phyloP scores from a whole-genome alignment of 2,329 filamentous ascomycete species.

The Fusarium haematococcum region DNA sequence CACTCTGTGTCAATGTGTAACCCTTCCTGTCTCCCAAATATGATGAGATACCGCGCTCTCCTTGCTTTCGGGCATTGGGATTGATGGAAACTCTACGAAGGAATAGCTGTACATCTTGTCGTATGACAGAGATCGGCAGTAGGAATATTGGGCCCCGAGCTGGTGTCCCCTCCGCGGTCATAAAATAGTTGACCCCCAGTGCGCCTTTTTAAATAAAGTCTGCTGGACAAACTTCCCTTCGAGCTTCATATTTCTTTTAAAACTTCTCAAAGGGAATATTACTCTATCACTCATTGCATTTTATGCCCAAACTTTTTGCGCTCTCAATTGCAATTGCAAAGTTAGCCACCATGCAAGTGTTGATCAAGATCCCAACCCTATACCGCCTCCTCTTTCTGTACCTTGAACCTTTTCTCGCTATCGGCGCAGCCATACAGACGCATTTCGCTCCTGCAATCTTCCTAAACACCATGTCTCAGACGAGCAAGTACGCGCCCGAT shows the following conservation, averaged over 20 bases:
- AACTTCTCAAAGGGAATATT: background rate
- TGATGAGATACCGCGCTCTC: background rate
- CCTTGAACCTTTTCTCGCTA: conserved; percentile 22
- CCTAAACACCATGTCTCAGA: conserved; percentile 26
- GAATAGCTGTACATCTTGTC: too few relatives aligned
- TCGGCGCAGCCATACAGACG: conserved; percentile 2
- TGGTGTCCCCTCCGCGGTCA: background rate
- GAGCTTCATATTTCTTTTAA: background rate
- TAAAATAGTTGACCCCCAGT: background rate
- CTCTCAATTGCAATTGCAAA: background rate
- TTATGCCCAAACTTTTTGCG: background rate
- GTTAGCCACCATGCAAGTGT: background rate
- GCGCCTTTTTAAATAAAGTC: background rate
- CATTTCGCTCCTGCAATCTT: conserved; percentile 14
- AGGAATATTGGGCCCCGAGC: background rate
- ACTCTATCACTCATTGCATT: too few relatives aligned
- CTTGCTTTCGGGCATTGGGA: background rate
- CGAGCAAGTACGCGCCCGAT: conserved; percentile 24
- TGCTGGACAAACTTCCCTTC: background rate
- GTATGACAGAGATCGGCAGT: too few relatives aligned
- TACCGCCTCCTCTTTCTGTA: conserved; percentile 33
- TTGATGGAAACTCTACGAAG: background rate
- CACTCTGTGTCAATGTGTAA: background rate
- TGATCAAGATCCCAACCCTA: conserved; percentile 9
- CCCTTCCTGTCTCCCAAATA: background rate